Percentiles rank a stretch among this genome's conserved stretches.
These are phyloP conservation scores for Colletotrichum plurivorum DNA, from an alignment of 2,329 filamentous ascomycete genomes.

Conservation along the genomic window DNA sequence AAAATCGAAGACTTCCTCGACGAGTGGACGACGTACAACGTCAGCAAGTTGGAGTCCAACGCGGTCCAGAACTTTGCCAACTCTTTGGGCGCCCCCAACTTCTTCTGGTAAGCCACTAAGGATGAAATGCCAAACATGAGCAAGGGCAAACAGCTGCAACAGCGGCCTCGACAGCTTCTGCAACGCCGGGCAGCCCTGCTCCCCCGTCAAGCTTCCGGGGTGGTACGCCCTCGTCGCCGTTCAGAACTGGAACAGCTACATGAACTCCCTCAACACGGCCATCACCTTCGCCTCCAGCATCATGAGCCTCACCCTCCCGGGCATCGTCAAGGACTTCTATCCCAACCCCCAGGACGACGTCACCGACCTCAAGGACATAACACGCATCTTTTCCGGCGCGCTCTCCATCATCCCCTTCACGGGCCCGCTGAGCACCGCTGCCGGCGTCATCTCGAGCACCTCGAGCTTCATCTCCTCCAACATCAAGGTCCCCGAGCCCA, in stretches of 20 bases:
- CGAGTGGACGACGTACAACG: constrained; percentile 9
- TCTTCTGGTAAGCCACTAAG: constrained; percentile 19
- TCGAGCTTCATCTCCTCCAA: constrained; percentile 19
- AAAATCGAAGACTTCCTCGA: constrained; percentile 10
- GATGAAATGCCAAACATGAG: background rate
- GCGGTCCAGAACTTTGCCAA: constrained; percentile 9
- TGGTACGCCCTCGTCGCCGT: constrained; percentile 24
- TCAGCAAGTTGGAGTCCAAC: constrained; percentile 14
- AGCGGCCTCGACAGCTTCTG: constrained; percentile 25
- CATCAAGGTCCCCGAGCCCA: constrained; percentile 12
- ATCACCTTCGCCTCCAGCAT: constrained; percentile 39
- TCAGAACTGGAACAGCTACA: constrained; percentile 38
- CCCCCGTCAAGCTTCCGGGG: background rate
- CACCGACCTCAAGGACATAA: constrained; percentile 32
- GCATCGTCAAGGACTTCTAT: constrained; percentile 37
- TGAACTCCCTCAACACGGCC: constrained; percentile 36
- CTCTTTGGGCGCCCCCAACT: constrained; percentile 25
- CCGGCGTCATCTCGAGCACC: background rate
- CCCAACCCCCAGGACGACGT: constrained; percentile 30
- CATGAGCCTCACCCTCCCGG: constrained; percentile 32
- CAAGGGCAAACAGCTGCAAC: background rate
- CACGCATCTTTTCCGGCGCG: constrained; percentile 28
- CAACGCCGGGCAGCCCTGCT: constrained; percentile 28
- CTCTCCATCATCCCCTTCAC: constrained; percentile 34
- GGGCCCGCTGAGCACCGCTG: constrained; percentile 12